phyloP scores from a whole-genome alignment of 441 rosid species.

The Biscutella auriculata region DNA sequence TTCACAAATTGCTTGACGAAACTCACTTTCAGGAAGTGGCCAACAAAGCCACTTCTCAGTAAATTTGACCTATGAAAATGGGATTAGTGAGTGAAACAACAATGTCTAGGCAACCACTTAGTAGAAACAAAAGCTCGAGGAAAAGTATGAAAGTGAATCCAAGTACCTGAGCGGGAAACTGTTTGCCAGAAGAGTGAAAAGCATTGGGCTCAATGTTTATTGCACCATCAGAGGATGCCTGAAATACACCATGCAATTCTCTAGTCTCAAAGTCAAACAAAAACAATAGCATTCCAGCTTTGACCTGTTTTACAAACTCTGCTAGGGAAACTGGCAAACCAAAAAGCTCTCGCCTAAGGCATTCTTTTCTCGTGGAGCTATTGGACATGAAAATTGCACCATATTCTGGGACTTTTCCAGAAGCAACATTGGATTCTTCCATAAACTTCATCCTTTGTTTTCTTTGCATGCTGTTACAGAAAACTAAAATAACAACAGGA shows the following conservation, averaged over 20 bases:
- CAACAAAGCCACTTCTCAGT: slow-evolving; percentile 33
- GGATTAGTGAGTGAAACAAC: neutral
- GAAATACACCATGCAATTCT: slow-evolving; percentile 55
- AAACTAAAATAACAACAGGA: slow-evolving; percentile 14
- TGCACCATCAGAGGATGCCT: slow-evolving; percentile 43
- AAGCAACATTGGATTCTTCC: slow-evolving; percentile 8
- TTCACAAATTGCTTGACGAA: slow-evolving; percentile 37
- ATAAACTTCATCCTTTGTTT: slow-evolving; percentile 20
- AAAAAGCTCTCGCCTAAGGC: slow-evolving; percentile 30
- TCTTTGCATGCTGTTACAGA: slow-evolving; percentile 21
- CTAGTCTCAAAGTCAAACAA: slow-evolving; percentile 53
- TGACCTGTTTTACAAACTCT: slow-evolving; percentile 42
- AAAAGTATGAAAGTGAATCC: neutral
- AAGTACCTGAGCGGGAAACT: slow-evolving; percentile 55
- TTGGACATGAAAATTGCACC: slow-evolving; percentile 71
- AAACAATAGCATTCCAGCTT: slow-evolving; percentile 58
- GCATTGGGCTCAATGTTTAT: slow-evolving; percentile 48
- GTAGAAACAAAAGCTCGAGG: neutral
- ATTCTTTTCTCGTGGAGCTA: slow-evolving; percentile 31
- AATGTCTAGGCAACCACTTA: neutral
- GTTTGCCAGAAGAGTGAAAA: slow-evolving; percentile 36
- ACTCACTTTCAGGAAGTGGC: slow-evolving; percentile 50
- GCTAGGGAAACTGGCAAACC: slow-evolving; percentile 40
- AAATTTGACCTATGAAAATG: slow-evolving; percentile 35
- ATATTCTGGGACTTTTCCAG: slow-evolving; percentile 34